These are phyloP conservation scores for Ocimum tenuiflorum DNA, from an alignment of 257 asterid species.

Conservation along the genomic window DNA sequence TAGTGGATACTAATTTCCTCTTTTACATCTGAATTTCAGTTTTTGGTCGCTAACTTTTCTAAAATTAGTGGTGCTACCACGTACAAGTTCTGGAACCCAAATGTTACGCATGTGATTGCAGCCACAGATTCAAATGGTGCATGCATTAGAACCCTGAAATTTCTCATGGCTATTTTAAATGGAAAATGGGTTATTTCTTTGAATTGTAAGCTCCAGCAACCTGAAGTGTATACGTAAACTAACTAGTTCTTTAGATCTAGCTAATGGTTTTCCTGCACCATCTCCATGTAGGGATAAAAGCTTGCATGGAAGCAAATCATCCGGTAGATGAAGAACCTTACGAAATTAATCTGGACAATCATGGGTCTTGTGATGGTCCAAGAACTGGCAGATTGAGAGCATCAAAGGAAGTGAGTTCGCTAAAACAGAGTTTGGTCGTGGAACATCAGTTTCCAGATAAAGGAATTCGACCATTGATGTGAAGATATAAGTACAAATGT, in stretches of 20 bases:
- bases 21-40: slow-evolving; percentile 33
- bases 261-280: not conserved
- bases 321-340: slow-evolving; percentile 63
- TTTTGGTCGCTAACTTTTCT: slow-evolving; percentile 48
- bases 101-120: slow-evolving; percentile 80
- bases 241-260: not conserved
- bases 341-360: slow-evolving; percentile 71
- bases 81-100: slow-evolving; percentile 61
- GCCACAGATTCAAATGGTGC: slow-evolving; percentile 74
- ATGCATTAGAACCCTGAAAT: slow-evolving; percentile 69
- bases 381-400: slow-evolving; percentile 69
- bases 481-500: no score
- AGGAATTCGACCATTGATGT: not conserved
- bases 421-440: not conserved
- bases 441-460: no score
- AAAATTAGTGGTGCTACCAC: slow-evolving; percentile 55
- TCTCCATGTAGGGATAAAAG: slow-evolving; percentile 61
- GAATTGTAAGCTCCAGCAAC: slow-evolving; percentile 53
- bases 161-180: slow-evolving; percentile 81
- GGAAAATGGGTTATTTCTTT: slow-evolving; percentile 81
- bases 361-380: slow-evolving; percentile 69
- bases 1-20: slow-evolving; percentile 15
- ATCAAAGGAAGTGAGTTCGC: slow-evolving; percentile 42
- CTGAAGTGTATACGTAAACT: not conserved
- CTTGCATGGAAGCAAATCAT: slow-evolving; percentile 49